phyloP scores from a whole-genome alignment of 2,329 filamentous ascomycete species.

The Aspergillus fijiensis region DNA sequence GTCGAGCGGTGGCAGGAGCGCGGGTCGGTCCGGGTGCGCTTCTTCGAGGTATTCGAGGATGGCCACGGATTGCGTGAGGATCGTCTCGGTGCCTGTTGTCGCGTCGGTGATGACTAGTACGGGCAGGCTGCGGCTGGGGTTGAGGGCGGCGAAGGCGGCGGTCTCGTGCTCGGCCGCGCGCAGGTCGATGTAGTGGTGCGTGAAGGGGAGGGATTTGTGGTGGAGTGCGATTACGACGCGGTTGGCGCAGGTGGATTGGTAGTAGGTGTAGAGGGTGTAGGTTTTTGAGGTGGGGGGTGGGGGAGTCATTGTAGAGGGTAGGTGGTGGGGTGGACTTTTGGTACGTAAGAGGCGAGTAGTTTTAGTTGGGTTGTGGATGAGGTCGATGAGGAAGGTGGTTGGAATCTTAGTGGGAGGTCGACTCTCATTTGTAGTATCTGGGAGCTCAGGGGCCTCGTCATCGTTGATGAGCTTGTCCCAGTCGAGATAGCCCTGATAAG shows the following conservation, averaged over 20 bases:
- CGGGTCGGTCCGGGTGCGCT: background rate
- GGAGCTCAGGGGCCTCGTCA: no score
- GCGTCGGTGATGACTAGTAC: background rate
- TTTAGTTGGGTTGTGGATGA: no score
- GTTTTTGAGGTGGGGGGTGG: background rate
- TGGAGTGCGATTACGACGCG: constrained; percentile 1
- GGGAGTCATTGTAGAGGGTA: no score
- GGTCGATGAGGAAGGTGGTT: no score
- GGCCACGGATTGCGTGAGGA: constrained; percentile 1
- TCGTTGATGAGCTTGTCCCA: no score
- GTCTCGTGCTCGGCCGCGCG: background rate
- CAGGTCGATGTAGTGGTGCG: background rate
- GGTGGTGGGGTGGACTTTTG: no score
- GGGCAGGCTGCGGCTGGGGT: background rate
- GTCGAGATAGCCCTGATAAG: no score
- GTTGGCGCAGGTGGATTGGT: background rate
- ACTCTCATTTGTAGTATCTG: no score
- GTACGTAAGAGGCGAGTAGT: no score
- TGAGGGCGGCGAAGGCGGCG: background rate
- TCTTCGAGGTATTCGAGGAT: constrained; percentile 6
- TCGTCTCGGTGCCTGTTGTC: background rate
- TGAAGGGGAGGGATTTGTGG: background rate
- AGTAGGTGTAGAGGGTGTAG: background rate
- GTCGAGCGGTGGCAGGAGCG: background rate
- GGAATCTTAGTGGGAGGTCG: no score